Evolutionary conservation across 768 basidiomycete species (phyloP), one percentile per base, ranked within the genome.

Genomic region (Myochromella boudieri): DNA sequence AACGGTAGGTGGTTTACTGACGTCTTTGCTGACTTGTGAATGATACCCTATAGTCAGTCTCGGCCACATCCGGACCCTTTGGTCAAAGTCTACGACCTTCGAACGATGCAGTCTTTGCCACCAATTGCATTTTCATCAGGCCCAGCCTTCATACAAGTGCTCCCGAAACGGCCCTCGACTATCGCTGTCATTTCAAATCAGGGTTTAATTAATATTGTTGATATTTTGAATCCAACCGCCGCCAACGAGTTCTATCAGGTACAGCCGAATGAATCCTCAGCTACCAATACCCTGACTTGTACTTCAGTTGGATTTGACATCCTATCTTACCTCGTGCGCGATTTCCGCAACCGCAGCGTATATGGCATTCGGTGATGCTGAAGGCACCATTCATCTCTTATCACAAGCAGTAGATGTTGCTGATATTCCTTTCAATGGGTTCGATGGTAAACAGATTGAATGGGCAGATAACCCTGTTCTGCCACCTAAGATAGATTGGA

Each of bases 11-110:
- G 26, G 26, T 33, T 36, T n/a, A 31, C 22, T 14, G 6, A 28
- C 14, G 6, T 14, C n/a, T 43, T 2, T 17, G 3, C 32, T 40
- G n/a, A 5, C 39, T n/a, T 46, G 4, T 25, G 10, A 10, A 32
- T 37, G 6, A 29, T 42, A 11, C 17, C 9, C 22, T 15, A 48
- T 58, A 97, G 95, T 64, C 91, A 90, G 65, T 84, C 87, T 6
- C 84, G 87, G 37, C 92, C 95, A 4, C 79, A 87, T 44, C 88
- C 91, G 0, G 95, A 97, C 62, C 91, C 93, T 2, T 73, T 94
- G 26, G 91, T 99, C 53, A 97, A 95, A 67, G 76, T 97, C 10
- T 97, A 87, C 57, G 95, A 99, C 64, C 58, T 91, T 24, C 85
- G 95, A 24, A 90, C 78, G 18, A 80, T 97, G 74, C 78, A 81